Evolutionary conservation across 2,329 filamentous ascomycete species (phyloP).

Genomic region (Calonectria multiphialidica): DNA sequence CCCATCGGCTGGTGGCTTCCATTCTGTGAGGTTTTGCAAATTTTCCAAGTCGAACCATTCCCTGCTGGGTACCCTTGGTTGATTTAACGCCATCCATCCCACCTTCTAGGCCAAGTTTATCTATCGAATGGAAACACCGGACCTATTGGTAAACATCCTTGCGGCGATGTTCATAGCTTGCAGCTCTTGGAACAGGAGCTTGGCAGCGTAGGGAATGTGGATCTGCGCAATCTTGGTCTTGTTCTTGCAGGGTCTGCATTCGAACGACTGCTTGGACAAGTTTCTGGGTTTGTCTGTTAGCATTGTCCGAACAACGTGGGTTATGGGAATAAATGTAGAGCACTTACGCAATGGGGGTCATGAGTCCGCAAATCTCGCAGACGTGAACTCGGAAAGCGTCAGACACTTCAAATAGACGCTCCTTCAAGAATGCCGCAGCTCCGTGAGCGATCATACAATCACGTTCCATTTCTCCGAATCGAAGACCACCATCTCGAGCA

Average conservation of each 20-base stretch:
- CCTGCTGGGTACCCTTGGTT: constrained; percentile 12
- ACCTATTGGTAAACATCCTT: constrained; percentile 93
- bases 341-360: constrained; percentile 98
- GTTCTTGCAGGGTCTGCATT: constrained; percentile 98
- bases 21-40: constrained; percentile 18
- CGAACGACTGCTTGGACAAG: constrained; percentile 94
- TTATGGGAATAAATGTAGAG: not conserved
- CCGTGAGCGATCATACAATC: constrained; percentile 99
- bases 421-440: constrained; percentile 95
- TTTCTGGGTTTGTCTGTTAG: constrained; percentile 70
- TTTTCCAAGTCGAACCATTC: constrained; percentile 20
- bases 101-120: constrained; percentile 50
- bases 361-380: constrained; percentile 97
- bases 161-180: constrained; percentile 98
- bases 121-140: constrained; percentile 80
- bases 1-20: constrained; percentile 8
- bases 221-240: constrained; percentile 99
- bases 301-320: not conserved
- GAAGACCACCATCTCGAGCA: constrained; percentile 95
- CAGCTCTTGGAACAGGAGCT: constrained; percentile 97
- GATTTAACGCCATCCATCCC: not conserved
- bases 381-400: constrained; percentile 98
- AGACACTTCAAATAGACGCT: constrained; percentile 95
- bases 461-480: constrained; percentile 99
- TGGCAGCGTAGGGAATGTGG: constrained; percentile 97